These are phyloP conservation scores for Fusarium virguliforme DNA, from an alignment of 2,329 filamentous ascomycete genomes.

Conservation along the genomic window DNA sequence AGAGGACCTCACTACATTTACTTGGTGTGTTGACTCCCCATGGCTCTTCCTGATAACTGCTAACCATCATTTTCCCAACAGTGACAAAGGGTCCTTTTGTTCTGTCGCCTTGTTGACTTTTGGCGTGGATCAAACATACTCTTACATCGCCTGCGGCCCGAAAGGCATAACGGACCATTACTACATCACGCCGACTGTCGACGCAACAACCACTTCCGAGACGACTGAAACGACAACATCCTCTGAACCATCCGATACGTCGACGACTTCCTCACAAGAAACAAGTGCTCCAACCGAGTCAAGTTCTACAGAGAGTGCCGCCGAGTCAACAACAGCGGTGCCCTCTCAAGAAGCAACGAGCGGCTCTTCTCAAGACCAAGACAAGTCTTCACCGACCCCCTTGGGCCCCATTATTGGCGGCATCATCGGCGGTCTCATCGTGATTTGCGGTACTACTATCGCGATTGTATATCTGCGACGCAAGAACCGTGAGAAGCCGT, in stretches of 20 bases:
- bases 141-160: background rate
- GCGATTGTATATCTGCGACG: too few relatives aligned
- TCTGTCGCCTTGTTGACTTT: background rate
- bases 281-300: conserved; percentile 34
- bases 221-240: background rate
- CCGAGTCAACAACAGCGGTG: too few relatives aligned
- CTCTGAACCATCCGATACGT: too few relatives aligned
- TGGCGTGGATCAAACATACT: background rate
- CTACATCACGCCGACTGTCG: background rate
- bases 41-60: background rate
- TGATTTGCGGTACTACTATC: too few relatives aligned
- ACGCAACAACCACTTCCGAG: background rate
- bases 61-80: background rate
- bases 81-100: background rate
- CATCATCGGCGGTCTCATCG: too few relatives aligned
- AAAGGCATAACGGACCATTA: background rate
- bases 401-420: too few relatives aligned
- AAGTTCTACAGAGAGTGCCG: background rate
- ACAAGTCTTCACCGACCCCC: too few relatives aligned
- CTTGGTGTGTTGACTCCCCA: conserved; percentile 52
- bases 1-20: conserved; percentile 53
- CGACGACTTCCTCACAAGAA: too few relatives aligned
- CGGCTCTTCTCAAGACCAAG: too few relatives aligned
- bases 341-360: too few relatives aligned
- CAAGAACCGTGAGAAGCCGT: too few relatives aligned